Evolutionary conservation across 768 basidiomycete species (phyloP).

Genomic region (Tricholoma sp.): DNA sequence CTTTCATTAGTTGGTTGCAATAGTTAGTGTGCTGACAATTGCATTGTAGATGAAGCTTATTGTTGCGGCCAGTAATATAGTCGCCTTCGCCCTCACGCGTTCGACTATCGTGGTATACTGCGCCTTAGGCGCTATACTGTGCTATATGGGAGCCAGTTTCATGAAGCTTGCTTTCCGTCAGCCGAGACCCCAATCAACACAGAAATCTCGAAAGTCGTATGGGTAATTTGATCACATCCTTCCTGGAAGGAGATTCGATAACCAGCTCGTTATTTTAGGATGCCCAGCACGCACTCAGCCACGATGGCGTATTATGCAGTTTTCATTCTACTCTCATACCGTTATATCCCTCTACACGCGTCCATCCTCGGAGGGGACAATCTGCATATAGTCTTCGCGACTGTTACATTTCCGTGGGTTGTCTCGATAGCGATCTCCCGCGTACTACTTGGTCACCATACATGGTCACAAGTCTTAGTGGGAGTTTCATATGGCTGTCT

Average conservation of each 20-base stretch:
- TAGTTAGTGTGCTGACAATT: background rate
- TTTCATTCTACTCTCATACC: background rate
- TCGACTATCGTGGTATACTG: background rate
- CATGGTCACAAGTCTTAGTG: background rate
- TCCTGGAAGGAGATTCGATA: background rate
- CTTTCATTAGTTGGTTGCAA: background rate
- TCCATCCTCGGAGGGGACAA: background rate
- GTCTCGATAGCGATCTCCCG: background rate
- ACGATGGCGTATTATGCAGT: background rate
- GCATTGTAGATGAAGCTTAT: background rate
- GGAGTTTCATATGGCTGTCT: background rate
- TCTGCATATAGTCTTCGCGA: background rate
- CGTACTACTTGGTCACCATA: background rate
- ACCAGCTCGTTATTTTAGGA: background rate
- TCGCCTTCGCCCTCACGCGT: background rate
- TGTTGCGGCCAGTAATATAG: background rate
- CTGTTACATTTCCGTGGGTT: background rate
- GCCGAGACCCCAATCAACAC: background rate
- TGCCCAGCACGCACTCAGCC: background rate
- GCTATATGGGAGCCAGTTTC: background rate
- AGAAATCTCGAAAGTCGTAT: background rate
- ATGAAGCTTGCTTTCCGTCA: background rate
- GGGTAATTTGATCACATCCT: background rate
- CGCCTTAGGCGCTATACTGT: background rate
- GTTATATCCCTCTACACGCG: background rate